A percentile compares a stretch with the other conserved stretches of the same genome.
These are phyloP conservation scores for Musa balbisiana DNA, from an alignment of 202 grass and related monocot genomes.

Conservation along the genomic window DNA sequence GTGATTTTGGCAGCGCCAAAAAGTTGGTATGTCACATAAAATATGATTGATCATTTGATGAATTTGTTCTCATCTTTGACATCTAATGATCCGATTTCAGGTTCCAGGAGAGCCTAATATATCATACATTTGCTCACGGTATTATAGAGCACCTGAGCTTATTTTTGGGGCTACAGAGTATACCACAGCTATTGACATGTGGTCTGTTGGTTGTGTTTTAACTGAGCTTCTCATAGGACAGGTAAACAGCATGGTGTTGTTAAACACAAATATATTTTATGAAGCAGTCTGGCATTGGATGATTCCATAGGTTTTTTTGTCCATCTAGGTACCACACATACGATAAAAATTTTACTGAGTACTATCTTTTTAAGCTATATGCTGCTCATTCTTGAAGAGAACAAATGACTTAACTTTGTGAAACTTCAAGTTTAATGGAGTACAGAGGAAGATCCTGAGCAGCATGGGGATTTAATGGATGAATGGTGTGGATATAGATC, in stretches of 20 bases:
- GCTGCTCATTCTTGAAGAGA: no score
- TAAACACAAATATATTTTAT: background rate
- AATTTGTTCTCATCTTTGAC: constrained; percentile 29
- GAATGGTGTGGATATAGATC: no score
- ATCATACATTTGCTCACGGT: constrained; percentile 95
- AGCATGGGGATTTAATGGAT: background rate
- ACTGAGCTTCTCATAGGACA: constrained; percentile 87
- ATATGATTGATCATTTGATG: constrained; percentile 11
- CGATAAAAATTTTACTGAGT: no score
- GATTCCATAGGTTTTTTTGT: no score
- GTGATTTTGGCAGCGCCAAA: constrained; percentile 78
- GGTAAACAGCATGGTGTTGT: constrained; percentile 35
- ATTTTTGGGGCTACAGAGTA: constrained; percentile 98
- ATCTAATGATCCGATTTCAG: constrained; percentile 36
- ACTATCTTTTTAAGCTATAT: no score
- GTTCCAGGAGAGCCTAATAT: constrained; percentile 95
- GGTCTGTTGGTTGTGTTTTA: constrained; percentile 98
- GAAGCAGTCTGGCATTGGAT: no score
- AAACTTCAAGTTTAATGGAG: no score
- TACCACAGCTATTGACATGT: constrained; percentile 89
- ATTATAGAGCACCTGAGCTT: constrained; percentile 94
- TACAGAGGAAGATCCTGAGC: background rate
- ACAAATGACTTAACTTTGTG: no score
- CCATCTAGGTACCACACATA: no score
- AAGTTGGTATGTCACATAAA: constrained; percentile 51